These are phyloP conservation scores for Curvularia eragrostidis DNA, from an alignment of 2,329 filamentous ascomycete genomes.

Conservation along the genomic window DNA sequence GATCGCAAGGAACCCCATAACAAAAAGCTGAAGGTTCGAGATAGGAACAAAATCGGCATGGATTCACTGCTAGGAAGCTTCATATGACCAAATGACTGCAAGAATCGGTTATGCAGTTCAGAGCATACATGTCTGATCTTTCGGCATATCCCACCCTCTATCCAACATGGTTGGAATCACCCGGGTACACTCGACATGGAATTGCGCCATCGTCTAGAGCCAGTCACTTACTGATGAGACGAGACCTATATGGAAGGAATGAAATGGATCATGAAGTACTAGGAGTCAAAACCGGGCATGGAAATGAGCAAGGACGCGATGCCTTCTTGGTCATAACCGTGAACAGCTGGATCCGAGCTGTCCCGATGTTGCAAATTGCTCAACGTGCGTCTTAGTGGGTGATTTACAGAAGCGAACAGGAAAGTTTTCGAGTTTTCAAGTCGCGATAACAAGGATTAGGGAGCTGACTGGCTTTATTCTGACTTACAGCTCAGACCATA, in stretches of 20 bases:
- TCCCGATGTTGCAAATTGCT: neutral
- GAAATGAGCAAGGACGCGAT: neutral
- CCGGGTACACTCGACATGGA: neutral
- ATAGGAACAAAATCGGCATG: constrained; percentile 29
- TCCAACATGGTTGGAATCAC: neutral
- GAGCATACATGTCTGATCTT: neutral
- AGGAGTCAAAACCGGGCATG: no score
- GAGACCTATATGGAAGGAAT: neutral
- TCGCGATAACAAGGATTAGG: neutral
- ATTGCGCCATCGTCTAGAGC: neutral
- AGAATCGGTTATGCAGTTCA: neutral
- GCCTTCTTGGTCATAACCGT: neutral
- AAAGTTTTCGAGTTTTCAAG: neutral
- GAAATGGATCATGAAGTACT: neutral
- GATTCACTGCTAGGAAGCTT: constrained; percentile 32
- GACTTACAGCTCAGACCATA: neutral
- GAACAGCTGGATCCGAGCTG: neutral
- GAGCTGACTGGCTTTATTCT: no score
- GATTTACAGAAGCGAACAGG: neutral
- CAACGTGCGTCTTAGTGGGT: no score
- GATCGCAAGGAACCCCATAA: neutral
- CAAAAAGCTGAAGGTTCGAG: constrained; percentile 34
- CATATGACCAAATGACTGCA: constrained; percentile 6
- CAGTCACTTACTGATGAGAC: neutral
- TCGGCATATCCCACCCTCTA: neutral